phyloP scores from a whole-genome alignment of 805 yeast species.

The Starmerella potacharoeniae region DNA sequence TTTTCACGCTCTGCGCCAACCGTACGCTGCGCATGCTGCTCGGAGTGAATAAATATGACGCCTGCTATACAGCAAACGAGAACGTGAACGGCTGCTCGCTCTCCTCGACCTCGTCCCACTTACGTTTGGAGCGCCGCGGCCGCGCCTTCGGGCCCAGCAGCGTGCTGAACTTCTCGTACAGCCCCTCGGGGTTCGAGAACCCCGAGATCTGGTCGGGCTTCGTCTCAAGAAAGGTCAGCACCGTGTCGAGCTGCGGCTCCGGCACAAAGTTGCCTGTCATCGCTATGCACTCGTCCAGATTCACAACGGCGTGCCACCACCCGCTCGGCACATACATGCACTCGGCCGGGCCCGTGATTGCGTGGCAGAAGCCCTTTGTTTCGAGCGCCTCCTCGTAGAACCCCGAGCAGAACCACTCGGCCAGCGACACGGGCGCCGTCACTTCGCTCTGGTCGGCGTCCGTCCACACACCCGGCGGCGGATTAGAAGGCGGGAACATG shows the following conservation, averaged over 20 bases:
- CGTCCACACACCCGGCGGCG: constrained; percentile 79
- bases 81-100: constrained; percentile 13
- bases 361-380: constrained; percentile 44
- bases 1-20: too few species aligned
- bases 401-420: constrained; percentile 82
- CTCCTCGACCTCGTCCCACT: constrained; percentile 7
- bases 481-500: constrained; percentile 66
- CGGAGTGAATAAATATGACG: neutral
- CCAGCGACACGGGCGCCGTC: constrained; percentile 81
- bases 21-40: too few species aligned
- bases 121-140: constrained; percentile 23
- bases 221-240: constrained; percentile 53
- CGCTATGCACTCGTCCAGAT: constrained; percentile 57
- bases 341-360: constrained; percentile 70
- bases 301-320: constrained; percentile 96
- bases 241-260: constrained; percentile 42
- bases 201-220: constrained; percentile 70
- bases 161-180: constrained; percentile 49
- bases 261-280: constrained; percentile 86
- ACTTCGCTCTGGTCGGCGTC: constrained; percentile 74
- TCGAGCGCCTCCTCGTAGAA: constrained; percentile 56
- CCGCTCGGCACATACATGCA: constrained; percentile 87
- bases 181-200: constrained; percentile 43
- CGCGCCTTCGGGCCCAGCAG: constrained; percentile 36
- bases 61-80: constrained; percentile 4